These are phyloP conservation scores for Quercus bicolor DNA, from an alignment of 306 rosid species.

Conservation along the genomic window DNA sequence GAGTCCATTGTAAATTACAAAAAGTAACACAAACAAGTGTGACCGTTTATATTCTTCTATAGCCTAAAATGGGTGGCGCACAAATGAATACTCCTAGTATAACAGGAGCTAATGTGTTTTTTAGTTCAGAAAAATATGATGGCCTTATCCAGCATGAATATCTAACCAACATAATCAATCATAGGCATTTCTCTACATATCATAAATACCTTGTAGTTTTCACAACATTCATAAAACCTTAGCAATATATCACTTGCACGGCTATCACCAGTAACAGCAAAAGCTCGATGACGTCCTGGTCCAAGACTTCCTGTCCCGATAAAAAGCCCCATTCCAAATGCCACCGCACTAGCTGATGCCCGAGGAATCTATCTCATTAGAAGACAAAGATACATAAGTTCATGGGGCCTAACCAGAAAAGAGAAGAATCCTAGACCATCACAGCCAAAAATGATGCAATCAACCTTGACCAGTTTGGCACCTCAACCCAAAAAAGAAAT, in stretches of 20 bases:
- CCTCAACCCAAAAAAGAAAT: background rate
- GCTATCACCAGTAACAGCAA: constrained; percentile 81
- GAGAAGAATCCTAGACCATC: background rate
- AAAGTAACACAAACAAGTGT: background rate
- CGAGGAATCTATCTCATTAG: constrained; percentile 64
- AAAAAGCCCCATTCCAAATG: constrained; percentile 93
- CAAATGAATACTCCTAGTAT: background rate
- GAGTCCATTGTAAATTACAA: background rate
- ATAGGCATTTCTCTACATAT: too few species aligned
- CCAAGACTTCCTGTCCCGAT: constrained; percentile 82
- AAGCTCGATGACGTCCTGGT: constrained; percentile 67
- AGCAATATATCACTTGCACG: constrained; percentile 77
- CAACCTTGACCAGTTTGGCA: background rate
- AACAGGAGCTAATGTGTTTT: background rate
- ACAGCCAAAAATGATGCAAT: background rate
- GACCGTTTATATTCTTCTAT: background rate
- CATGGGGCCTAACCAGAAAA: background rate
- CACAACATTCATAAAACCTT: constrained; percentile 77
- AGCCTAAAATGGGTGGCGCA: background rate
- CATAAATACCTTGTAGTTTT: constrained; percentile 70
- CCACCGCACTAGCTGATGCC: constrained; percentile 98
- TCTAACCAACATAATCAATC: too few species aligned
- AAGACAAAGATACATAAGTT: constrained; percentile 11
- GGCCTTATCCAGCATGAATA: background rate
- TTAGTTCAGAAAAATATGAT: background rate